Conservation (phyloP, 345 rosid species). For the Acer saccharum region DNA sequence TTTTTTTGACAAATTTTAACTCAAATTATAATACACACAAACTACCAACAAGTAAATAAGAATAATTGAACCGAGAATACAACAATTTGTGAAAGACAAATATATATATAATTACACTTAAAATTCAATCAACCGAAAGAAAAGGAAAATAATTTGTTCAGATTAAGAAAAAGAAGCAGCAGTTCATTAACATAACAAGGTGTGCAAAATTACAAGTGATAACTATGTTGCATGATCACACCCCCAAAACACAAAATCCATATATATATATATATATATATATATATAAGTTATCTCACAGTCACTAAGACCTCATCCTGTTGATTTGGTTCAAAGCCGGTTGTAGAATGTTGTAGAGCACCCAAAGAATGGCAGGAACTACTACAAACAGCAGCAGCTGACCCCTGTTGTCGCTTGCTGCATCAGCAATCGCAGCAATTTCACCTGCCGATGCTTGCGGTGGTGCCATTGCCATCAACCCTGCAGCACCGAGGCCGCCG, state of each 20-base stretch:
- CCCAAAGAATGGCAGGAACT: slow-evolving; percentile 91
- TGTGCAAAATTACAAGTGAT: slow-evolving; percentile 38
- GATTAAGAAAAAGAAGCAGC: background rate
- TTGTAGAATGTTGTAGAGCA: slow-evolving; percentile 85
- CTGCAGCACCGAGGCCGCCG: slow-evolving; percentile 80
- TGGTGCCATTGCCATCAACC: slow-evolving; percentile 36
- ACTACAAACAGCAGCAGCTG: slow-evolving; percentile 79
- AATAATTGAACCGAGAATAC: too few relatives aligned
- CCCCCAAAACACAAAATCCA: background rate
- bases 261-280: background rate
- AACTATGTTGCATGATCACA: slow-evolving; percentile 16
- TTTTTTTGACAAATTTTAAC: too few relatives aligned
- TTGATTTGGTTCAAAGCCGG: slow-evolving; percentile 97
- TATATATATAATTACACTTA: background rate
- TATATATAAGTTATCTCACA: background rate
- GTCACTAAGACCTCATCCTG: slow-evolving; percentile 71
- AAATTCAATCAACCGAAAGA: background rate
- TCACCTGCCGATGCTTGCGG: slow-evolving; percentile 60
- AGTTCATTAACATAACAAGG: slow-evolving; percentile 30
- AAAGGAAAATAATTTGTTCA: background rate
- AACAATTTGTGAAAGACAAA: too few relatives aligned
- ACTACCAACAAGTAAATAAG: background rate
- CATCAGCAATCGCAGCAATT: slow-evolving; percentile 47
- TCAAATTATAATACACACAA: too few relatives aligned
- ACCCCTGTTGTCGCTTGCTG: slow-evolving; percentile 72